phyloP scores from a whole-genome alignment of 257 asterid genomes.

The Solanum ossicruentum region DNA sequence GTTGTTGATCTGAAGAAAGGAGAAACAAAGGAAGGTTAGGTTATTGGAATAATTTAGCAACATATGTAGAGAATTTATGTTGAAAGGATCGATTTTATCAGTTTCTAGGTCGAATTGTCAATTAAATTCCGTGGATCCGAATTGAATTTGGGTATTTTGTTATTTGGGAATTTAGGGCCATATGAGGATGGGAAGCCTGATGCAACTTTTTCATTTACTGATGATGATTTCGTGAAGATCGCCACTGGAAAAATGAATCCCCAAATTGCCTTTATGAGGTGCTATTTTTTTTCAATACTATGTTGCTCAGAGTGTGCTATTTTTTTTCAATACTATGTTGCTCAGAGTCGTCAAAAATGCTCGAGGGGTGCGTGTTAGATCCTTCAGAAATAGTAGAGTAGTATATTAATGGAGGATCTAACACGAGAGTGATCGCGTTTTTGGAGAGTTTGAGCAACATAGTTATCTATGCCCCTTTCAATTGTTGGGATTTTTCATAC shows the following conservation, averaged over 20 bases:
- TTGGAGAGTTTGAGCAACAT: neutral
- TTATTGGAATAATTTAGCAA: neutral
- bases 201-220: constrained; percentile 88
- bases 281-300: neutral
- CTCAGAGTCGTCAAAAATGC: neutral
- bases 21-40: constrained; percentile 76
- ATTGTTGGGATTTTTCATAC: neutral
- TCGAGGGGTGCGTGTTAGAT: neutral
- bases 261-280: constrained; percentile 60
- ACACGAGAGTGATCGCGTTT: neutral
- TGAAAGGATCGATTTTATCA: neutral
- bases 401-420: neutral
- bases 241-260: constrained; percentile 45
- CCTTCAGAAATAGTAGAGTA: neutral
- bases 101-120: neutral
- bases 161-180: constrained; percentile 27
- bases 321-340: neutral
- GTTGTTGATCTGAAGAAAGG: constrained; percentile 97
- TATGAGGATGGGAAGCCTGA: constrained; percentile 92
- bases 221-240: constrained; percentile 39
- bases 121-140: neutral
- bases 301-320: neutral
- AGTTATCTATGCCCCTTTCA: neutral
- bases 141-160: neutral
- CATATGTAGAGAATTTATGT: neutral